phyloP scores from a whole-genome alignment of 305 asterid species.

The Striga hermonthica region DNA sequence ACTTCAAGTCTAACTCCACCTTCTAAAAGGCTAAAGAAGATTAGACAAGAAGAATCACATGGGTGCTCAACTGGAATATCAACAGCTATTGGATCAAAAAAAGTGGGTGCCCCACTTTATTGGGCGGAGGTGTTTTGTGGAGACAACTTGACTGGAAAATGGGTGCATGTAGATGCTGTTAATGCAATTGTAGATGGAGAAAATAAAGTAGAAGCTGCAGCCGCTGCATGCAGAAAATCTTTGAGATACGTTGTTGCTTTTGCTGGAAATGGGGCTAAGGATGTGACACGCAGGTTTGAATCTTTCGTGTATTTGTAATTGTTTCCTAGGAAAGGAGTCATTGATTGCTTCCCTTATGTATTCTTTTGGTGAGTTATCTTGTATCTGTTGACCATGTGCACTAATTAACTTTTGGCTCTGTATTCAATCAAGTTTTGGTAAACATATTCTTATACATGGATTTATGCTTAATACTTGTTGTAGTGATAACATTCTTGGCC shows the following conservation, averaged over 20 bases:
- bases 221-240: constrained; percentile 83
- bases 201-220: constrained; percentile 85
- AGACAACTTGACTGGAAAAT: constrained; percentile 83
- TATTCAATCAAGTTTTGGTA: not conserved
- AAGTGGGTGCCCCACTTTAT: constrained; percentile 87
- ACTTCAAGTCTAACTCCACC: constrained; percentile 41
- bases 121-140: constrained; percentile 99
- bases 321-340: constrained; percentile 6
- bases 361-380: not conserved
- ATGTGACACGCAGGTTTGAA: constrained; percentile 91
- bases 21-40: constrained; percentile 47
- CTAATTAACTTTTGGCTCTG: not conserved
- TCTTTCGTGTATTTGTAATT: constrained; percentile 25
- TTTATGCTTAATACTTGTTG: not conserved
- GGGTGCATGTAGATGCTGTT: constrained; percentile 92
- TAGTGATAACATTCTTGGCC: constrained; percentile 9
- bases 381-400: not conserved
- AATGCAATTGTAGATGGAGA: constrained; percentile 86
- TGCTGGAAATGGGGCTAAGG: constrained; percentile 97
- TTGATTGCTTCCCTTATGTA: not conserved
- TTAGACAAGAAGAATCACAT: constrained; percentile 49
- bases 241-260: constrained; percentile 92
- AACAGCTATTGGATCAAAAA: constrained; percentile 84
- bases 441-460: not conserved
- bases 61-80: constrained; percentile 58